phyloP scores from a whole-genome alignment of 2,329 filamentous ascomycete species.

The Epichloe aotearoae region DNA sequence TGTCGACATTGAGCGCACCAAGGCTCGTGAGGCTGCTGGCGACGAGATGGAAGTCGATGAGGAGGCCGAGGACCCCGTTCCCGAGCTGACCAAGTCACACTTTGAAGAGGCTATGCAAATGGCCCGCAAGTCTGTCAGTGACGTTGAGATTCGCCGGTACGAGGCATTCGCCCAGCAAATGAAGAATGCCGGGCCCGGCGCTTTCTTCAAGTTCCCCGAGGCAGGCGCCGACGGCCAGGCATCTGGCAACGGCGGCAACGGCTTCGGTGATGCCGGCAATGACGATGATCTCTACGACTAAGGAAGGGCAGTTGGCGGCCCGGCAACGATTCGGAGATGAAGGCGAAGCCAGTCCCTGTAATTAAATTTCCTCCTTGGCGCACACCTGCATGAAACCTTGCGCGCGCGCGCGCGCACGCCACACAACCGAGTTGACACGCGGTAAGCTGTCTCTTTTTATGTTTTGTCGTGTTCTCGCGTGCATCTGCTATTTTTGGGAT shows the following conservation, averaged over 20 bases:
- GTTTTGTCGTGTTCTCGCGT: conserved; percentile 10
- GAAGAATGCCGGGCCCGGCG: conserved; percentile 93
- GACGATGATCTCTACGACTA: conserved; percentile 97
- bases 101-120: conserved; percentile 98
- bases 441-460: not conserved
- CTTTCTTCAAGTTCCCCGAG: conserved; percentile 94
- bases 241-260: conserved; percentile 42
- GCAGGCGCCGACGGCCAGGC: conserved; percentile 54
- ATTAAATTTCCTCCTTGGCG: conserved; percentile 29
- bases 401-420: not conserved
- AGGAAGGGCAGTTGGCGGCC: conserved; percentile 42
- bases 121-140: conserved; percentile 84
- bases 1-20: conserved; percentile 75
- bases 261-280: conserved; percentile 77
- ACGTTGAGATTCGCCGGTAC: conserved; percentile 95
- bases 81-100: conserved; percentile 88
- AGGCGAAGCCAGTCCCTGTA: conserved; percentile 23
- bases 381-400: conserved; percentile 18
- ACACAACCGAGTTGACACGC: conserved; percentile 4
- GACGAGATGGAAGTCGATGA: conserved; percentile 61
- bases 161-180: conserved; percentile 98
- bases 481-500: conserved; percentile 14
- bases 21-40: conserved; percentile 76
- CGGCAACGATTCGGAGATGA: conserved; percentile 7
- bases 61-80: conserved; percentile 81